Evolutionary conservation across 2,329 filamentous ascomycete species (phyloP), one percentile per base, ranked within the genome.

Genomic region (Apiospora hydei): DNA sequence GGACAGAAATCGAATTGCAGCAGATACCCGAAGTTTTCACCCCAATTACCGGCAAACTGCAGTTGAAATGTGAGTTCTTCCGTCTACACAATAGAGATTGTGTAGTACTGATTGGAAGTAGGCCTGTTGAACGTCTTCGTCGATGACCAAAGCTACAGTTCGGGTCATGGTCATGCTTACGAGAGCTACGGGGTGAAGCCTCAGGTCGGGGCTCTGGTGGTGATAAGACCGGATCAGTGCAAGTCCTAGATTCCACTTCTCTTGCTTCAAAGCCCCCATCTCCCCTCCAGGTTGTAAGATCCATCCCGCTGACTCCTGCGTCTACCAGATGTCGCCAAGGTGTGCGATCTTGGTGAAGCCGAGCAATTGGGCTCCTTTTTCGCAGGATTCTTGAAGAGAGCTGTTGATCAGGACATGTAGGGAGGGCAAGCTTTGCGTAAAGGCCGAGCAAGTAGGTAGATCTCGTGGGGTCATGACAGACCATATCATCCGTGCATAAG

Each of bases 161-260:
- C 84, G 2, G 87, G 87, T 1, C 87, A 90, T 71, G 89, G 89
- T 0, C 84, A 88, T 64, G 87, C 87, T 1, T 92, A 91, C 74
- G 82, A 88, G 68, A 81, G 81, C 11, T 89, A 90, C 57, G 88
- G 88, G 0, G 81, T 92, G 16, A 83, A 87, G 71, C 78, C 83
- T 0, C 74, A 79, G 6, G 72, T 78, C 44, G 87, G 88, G 0
- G 85, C 84, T 0, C 73, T 90, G 5, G 83, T 88, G 0, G 81
- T 91, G 72, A 85, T 91, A 11, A 83, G 90, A 18, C 90, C 90
- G 1, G 90, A 91, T 81, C 89, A 91, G 81, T 89, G 88, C 89
- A 80, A 81, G 86, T 80, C 30, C 26, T 57, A n/a, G 13, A 11
- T 13, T 67, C 34, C 34, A n/a, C 24, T 44, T 24, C 14, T n/a